These are phyloP conservation scores for Schoenoplectus tabernaemontani DNA, from an alignment of 202 grass and related monocot genomes.

Conservation along the genomic window DNA sequence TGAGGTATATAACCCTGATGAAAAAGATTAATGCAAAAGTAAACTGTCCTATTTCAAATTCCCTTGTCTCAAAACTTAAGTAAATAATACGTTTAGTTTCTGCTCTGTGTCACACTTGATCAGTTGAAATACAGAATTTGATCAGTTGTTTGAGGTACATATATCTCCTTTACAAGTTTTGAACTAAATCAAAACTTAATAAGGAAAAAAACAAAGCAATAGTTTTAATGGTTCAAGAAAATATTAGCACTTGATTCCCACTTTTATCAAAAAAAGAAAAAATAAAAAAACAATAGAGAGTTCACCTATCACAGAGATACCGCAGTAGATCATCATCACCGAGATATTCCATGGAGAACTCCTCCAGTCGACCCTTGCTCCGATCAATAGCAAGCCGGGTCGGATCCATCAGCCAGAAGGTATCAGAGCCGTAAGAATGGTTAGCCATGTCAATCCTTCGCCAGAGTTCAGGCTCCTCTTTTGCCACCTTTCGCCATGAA, in stretches of 20 bases:
- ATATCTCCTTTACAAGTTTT: neutral
- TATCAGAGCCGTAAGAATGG: neutral
- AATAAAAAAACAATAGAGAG: neutral
- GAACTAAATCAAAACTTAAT: neutral
- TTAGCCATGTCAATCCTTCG: slow-evolving; percentile 23
- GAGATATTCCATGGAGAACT: neutral
- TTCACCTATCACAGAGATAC: slow-evolving; percentile 1
- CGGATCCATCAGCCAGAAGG: slow-evolving; percentile 16
- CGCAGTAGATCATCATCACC: slow-evolving; percentile 8
- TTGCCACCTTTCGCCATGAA: slow-evolving; percentile 19
- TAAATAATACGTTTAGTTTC: too few species aligned
- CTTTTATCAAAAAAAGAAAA: neutral
- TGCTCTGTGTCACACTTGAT: too few species aligned
- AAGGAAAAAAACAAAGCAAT: too few species aligned
- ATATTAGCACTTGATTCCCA: too few species aligned
- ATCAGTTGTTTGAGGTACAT: too few species aligned
- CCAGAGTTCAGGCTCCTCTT: slow-evolving; percentile 25
- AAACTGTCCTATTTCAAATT: too few species aligned
- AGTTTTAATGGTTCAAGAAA: too few species aligned
- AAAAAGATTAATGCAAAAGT: too few species aligned
- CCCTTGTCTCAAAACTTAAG: too few species aligned
- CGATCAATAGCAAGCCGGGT: slow-evolving; percentile 14
- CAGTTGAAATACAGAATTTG: too few species aligned
- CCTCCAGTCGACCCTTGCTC: slow-evolving; percentile 19
- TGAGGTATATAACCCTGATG: too few species aligned